phyloP scores from a whole-genome alignment of 169 alveolate genomes.

The Plasmodium malariae region DNA sequence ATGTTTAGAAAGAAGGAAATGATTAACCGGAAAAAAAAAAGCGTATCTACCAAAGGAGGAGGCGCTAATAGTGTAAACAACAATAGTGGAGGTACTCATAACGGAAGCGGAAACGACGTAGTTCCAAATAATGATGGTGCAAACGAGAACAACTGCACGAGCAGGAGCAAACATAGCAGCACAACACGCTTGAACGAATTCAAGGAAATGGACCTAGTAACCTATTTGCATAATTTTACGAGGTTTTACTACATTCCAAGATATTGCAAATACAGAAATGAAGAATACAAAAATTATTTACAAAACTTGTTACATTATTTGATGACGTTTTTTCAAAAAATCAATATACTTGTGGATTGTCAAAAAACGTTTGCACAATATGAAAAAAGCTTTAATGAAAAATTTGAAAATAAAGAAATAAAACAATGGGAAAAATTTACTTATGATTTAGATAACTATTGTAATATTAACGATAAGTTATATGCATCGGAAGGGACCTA shows the following conservation, averaged over 20 bases:
- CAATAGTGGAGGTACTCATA: no score
- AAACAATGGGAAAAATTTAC: constrained; percentile 87
- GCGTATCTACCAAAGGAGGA: neutral
- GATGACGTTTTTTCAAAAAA: constrained; percentile 79
- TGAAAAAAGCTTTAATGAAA: constrained; percentile 81
- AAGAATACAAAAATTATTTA: constrained; percentile 82
- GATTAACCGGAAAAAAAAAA: constrained; percentile 42
- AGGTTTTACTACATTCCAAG: constrained; percentile 86
- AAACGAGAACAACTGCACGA: neutral
- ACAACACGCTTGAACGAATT: constrained; percentile 76
- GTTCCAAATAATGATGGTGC: constrained; percentile 9
- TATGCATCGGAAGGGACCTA: constrained; percentile 88
- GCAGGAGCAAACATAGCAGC: constrained; percentile 35
- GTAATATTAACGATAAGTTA: constrained; percentile 85
- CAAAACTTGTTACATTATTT: constrained; percentile 80
- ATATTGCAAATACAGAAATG: constrained; percentile 86
- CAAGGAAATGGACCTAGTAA: constrained; percentile 85
- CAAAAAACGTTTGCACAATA: constrained; percentile 78
- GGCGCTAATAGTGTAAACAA: neutral
- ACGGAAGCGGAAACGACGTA: no score
- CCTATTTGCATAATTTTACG: constrained; percentile 83
- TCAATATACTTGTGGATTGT: constrained; percentile 84
- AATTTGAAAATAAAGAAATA: constrained; percentile 80
- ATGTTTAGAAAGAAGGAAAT: constrained; percentile 55
- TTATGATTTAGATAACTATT: constrained; percentile 81